phyloP scores from a whole-genome alignment of 192 early-diverging fungal genomes.

The Pecoramyces ruminantium region DNA sequence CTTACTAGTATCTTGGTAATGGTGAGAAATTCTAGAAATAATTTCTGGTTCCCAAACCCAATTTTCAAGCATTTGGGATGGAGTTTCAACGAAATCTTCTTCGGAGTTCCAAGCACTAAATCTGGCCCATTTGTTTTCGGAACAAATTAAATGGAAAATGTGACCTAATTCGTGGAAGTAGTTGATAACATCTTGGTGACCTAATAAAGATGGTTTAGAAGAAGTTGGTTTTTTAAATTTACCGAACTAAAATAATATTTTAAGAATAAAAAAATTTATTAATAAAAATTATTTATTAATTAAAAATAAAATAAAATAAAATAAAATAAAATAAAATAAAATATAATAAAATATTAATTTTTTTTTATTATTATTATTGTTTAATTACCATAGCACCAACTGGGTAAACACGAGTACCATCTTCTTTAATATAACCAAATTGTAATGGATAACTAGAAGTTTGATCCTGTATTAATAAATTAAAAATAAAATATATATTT shows the following conservation, averaged over 20 bases:
- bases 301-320: no score
- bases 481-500: no score
- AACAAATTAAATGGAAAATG: conserved; percentile 26
- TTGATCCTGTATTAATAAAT: no score
- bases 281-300: no score
- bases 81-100: conserved; percentile 75
- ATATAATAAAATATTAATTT: no score
- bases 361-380: no score
- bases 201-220: conserved; percentile 49
- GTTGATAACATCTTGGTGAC: conserved; percentile 65
- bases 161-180: conserved; percentile 76
- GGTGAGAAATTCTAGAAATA: conserved; percentile 28
- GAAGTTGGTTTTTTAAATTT: conserved; percentile 50
- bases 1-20: conserved; percentile 45
- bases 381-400: conserved; percentile 43
- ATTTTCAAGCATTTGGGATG: conserved; percentile 80
- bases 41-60: conserved; percentile 17
- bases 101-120: conserved; percentile 61
- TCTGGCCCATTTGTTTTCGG: conserved; percentile 45
- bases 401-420: conserved; percentile 37
- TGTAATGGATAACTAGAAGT: no score
- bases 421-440: conserved; percentile 29
- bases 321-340: no score
- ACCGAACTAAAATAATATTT: background rate
- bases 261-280: no score